Conservation (phyloP, 345 rosid genomes). For the Eucalyptus melliodora region DNA sequence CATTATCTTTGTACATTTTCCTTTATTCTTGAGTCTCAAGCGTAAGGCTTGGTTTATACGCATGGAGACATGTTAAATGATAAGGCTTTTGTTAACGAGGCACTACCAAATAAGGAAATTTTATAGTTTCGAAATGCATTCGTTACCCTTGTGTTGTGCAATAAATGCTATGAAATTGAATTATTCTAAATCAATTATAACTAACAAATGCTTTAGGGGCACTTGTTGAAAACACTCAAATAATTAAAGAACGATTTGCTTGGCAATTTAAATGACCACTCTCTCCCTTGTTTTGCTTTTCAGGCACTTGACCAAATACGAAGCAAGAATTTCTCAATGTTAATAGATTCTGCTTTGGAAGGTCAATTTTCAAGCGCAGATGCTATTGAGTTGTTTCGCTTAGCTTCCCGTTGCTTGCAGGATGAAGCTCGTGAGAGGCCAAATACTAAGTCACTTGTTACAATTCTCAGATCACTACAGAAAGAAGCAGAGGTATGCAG, state of each 20-base stretch:
- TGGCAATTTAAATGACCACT: background rate
- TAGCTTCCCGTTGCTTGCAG: slow-evolving; percentile 40
- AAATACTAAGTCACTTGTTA: slow-evolving; percentile 31
- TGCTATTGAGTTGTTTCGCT: slow-evolving; percentile 30
- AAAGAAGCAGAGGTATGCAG: slow-evolving; percentile 26
- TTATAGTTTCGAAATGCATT: background rate
- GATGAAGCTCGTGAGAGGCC: slow-evolving; percentile 44
- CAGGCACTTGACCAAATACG: slow-evolving; percentile 42
- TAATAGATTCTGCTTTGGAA: slow-evolving; percentile 42
- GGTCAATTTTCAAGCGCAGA: slow-evolving; percentile 36
- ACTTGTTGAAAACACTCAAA: background rate
- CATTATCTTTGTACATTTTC: background rate
- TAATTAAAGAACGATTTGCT: background rate
- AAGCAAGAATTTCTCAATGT: slow-evolving; percentile 26
- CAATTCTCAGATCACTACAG: slow-evolving; percentile 26
- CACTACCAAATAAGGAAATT: background rate
- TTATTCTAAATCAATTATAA: background rate
- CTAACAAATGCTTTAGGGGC: background rate
- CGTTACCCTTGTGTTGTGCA: background rate
- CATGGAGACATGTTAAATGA: background rate
- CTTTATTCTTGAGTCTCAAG: background rate
- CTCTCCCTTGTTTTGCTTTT: background rate
- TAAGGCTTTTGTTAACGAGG: background rate
- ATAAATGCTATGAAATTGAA: background rate
- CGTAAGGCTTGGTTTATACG: background rate